phyloP scores from a whole-genome alignment of 2,329 filamentous ascomycete genomes.

The Aureobasidium lini region DNA sequence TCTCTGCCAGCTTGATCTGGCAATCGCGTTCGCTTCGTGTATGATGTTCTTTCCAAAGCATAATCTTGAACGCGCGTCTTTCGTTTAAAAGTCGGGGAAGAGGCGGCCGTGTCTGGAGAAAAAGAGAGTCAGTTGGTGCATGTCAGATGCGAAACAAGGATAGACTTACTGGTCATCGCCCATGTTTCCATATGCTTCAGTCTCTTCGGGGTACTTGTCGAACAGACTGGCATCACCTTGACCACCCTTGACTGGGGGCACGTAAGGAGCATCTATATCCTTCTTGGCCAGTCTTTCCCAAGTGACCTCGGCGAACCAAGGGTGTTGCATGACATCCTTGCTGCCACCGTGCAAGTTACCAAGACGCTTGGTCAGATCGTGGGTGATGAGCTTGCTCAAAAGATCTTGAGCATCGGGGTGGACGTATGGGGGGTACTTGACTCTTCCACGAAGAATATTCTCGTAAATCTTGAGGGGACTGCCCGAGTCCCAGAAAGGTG shows the following conservation, averaged over 20 bases:
- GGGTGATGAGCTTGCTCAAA: conserved; percentile 85
- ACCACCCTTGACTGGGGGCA: conserved; percentile 88
- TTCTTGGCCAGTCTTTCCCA: conserved; percentile 93
- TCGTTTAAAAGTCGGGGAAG: conserved; percentile 63
- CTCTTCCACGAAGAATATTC: conserved; percentile 90
- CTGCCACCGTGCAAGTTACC: conserved; percentile 89
- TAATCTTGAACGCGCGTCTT: not conserved
- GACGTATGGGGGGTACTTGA: conserved; percentile 96
- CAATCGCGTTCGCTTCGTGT: not conserved
- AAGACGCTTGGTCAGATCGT: conserved; percentile 87
- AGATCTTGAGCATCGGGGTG: conserved; percentile 91
- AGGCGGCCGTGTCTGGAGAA: conserved; percentile 58
- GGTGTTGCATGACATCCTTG: conserved; percentile 87
- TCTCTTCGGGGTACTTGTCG: conserved; percentile 95
- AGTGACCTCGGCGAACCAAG: conserved; percentile 96
- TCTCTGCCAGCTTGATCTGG: not conserved
- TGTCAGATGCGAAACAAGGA: not conserved
- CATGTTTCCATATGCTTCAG: conserved; percentile 74
- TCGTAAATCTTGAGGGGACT: conserved; percentile 99
- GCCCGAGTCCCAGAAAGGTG: conserved; percentile 96
- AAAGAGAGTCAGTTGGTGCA: conserved; percentile 17
- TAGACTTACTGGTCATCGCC: conserved; percentile 74
- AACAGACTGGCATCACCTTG: conserved; percentile 95
- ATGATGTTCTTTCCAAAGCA: not conserved
- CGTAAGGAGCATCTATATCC: conserved; percentile 97